phyloP scores from a whole-genome alignment of 164 flowering plant genomes.

The Magnolia officinalis region DNA sequence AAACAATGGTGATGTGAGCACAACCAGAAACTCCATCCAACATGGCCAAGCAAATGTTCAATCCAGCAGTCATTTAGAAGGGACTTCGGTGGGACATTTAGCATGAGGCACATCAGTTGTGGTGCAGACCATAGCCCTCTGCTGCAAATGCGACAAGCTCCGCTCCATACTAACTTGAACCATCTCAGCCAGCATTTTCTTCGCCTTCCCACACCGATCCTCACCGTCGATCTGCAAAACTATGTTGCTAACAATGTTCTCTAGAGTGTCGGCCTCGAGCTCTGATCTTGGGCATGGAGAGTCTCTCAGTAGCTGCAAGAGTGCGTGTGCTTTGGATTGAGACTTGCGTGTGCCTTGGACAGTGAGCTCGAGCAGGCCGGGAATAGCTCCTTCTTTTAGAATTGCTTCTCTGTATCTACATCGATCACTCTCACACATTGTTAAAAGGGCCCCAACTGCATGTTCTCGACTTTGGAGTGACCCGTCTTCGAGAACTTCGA shows the following conservation, averaged over 20 bases:
- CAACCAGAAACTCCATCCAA: too few relatives aligned
- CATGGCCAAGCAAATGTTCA: too few relatives aligned
- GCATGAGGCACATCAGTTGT: slow-evolving; percentile 55
- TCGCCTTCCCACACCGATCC: slow-evolving; percentile 71
- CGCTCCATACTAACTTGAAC: slow-evolving; percentile 97
- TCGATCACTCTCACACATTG: slow-evolving; percentile 76
- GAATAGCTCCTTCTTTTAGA: slow-evolving; percentile 87
- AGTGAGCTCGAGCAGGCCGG: slow-evolving; percentile 90
- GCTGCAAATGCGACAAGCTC: slow-evolving; percentile 82
- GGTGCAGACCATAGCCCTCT: slow-evolving; percentile 75
- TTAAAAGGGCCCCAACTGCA: slow-evolving; percentile 77
- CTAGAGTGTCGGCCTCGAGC: slow-evolving; percentile 60
- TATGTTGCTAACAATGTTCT: slow-evolving; percentile 71
- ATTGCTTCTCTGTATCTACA: slow-evolving; percentile 73
- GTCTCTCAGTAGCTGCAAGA: slow-evolving; percentile 65
- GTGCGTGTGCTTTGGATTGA: slow-evolving; percentile 57
- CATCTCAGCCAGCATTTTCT: slow-evolving; percentile 96
- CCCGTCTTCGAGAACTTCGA: slow-evolving; percentile 83
- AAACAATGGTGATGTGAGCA: too few relatives aligned
- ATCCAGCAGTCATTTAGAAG: slow-evolving; percentile 34
- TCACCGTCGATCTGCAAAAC: slow-evolving; percentile 80
- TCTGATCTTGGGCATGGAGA: slow-evolving; percentile 67
- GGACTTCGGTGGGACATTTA: slow-evolving; percentile 52
- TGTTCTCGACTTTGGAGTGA: slow-evolving; percentile 67
- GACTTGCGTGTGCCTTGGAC: slow-evolving; percentile 81